Percentiles rank a stretch among this genome's conserved stretches.
These are phyloP conservation scores for Hydnum rufescens DNA, from an alignment of 768 basidiomycete genomes.

Conservation along the genomic window DNA sequence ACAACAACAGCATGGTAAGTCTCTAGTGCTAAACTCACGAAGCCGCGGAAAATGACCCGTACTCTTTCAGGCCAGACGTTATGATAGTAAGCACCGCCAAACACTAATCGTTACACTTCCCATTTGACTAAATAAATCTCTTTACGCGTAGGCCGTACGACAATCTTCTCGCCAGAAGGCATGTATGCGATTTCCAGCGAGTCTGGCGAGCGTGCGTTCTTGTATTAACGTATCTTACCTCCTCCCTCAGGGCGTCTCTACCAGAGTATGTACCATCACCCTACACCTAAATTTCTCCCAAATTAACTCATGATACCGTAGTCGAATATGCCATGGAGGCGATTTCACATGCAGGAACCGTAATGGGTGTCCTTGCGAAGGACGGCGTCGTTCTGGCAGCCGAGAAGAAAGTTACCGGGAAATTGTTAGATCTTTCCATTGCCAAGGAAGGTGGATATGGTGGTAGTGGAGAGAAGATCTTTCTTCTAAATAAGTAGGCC, in stretches of 20 bases:
- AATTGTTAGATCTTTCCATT: slow-evolving; percentile 78
- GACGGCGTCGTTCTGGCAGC: slow-evolving; percentile 84
- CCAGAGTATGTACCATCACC: slow-evolving; percentile 47
- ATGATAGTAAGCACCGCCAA: slow-evolving; percentile 57
- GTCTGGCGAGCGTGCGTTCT: slow-evolving; percentile 13
- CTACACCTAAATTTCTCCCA: slow-evolving; percentile 5
- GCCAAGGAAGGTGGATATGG: slow-evolving; percentile 80
- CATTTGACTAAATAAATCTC: slow-evolving; percentile 9
- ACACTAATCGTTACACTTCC: slow-evolving; percentile 4
- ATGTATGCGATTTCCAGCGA: too few relatives aligned
- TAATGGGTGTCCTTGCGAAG: slow-evolving; percentile 78
- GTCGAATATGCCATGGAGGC: slow-evolving; percentile 99
- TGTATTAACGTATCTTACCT: slow-evolving; percentile 7
- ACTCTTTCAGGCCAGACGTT: slow-evolving; percentile 58
- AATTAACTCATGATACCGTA: slow-evolving; percentile 16
- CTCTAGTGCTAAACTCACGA: too few relatives aligned
- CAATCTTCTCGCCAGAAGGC: slow-evolving; percentile 99
- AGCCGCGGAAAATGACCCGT: not conserved
- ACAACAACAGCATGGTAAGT: too few relatives aligned
- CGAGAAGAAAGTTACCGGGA: slow-evolving; percentile 97
- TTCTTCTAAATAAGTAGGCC: slow-evolving; percentile 60
- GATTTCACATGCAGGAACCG: slow-evolving; percentile 88
- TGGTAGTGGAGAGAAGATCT: slow-evolving; percentile 97
- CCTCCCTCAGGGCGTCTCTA: slow-evolving; percentile 65
- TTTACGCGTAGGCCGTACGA: slow-evolving; percentile 52